These are phyloP conservation scores for Rhodotorula taiwanensis DNA, from an alignment of 768 basidiomycete species.

Conservation along the genomic window DNA sequence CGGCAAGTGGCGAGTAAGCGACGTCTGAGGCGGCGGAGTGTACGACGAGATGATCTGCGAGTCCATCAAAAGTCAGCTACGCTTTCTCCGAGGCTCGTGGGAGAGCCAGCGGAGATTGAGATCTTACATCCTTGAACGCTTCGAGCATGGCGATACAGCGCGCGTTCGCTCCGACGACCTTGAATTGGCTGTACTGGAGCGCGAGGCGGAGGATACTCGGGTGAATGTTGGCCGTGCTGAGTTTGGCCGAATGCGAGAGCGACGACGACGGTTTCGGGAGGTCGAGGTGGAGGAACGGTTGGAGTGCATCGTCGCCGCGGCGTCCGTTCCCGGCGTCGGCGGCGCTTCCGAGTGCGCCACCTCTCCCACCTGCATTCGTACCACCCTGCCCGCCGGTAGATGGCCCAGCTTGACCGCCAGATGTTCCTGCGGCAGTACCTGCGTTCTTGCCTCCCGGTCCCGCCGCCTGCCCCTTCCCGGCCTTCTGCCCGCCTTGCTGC, in stretches of 20 bases:
- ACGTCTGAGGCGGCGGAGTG: conserved; percentile 73
- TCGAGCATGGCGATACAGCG: conserved; percentile 85
- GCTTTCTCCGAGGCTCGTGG: not conserved
- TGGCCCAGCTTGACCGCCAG: too few species aligned
- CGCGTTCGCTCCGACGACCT: conserved; percentile 89
- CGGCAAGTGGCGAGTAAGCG: conserved; percentile 73
- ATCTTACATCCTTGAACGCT: conserved; percentile 78
- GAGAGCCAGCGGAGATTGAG: conserved; percentile 37
- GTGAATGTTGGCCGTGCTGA: conserved; percentile 82
- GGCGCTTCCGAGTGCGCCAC: not conserved
- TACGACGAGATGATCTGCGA: conserved; percentile 82
- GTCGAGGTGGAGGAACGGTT: conserved; percentile 40
- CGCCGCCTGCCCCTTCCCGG: not conserved
- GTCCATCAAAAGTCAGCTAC: conserved; percentile 39
- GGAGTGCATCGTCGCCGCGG: conserved; percentile 13
- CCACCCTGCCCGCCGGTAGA: not conserved
- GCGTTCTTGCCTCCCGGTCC: not conserved
- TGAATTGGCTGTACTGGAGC: conserved; percentile 83
- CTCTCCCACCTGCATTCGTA: not conserved
- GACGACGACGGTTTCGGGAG: conserved; percentile 45
- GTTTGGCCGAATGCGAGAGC: conserved; percentile 71
- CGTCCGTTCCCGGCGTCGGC: not conserved
- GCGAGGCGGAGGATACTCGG: conserved; percentile 80
- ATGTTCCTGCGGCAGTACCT: not conserved
- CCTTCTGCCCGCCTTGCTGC: not conserved